Evolutionary conservation across 257 asterid genomes (phyloP).

Genomic region (Nicotiana paniculata): DNA sequence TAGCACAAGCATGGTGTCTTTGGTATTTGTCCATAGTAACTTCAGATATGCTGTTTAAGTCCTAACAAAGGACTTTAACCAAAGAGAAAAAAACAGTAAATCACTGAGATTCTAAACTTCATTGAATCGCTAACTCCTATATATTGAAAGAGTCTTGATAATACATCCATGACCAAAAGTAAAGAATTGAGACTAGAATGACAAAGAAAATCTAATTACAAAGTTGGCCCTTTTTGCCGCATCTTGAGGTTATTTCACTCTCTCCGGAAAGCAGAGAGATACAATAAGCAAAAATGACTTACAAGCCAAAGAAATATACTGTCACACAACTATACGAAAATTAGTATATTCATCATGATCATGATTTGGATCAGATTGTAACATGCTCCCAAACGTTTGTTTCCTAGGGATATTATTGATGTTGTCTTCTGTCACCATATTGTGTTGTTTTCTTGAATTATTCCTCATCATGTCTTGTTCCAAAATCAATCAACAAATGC

Average conservation of each 20-base stretch:
- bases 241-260: neutral
- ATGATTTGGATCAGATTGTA: conserved; percentile 15
- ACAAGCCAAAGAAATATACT: conserved; percentile 19
- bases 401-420: neutral
- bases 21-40: neutral
- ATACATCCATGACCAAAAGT: neutral
- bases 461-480: neutral
- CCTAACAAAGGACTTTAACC: neutral
- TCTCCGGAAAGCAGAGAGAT: neutral
- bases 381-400: conserved; percentile 7
- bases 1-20: neutral
- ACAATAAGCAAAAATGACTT: conserved; percentile 9
- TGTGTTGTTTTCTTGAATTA: neutral
- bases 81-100: neutral
- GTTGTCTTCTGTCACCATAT: neutral
- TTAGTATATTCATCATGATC: neutral
- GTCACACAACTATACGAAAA: conserved; percentile 39
- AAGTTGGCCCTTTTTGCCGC: neutral
- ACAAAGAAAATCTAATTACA: neutral
- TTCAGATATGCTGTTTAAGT: too few relatives aligned
- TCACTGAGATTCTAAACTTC: neutral
- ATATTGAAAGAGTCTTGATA: neutral
- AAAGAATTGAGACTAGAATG: neutral
- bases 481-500: neutral
- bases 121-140: neutral